Evolutionary conservation across 805 yeast species (phyloP).

Genomic region (Starmerella etchellsii): DNA sequence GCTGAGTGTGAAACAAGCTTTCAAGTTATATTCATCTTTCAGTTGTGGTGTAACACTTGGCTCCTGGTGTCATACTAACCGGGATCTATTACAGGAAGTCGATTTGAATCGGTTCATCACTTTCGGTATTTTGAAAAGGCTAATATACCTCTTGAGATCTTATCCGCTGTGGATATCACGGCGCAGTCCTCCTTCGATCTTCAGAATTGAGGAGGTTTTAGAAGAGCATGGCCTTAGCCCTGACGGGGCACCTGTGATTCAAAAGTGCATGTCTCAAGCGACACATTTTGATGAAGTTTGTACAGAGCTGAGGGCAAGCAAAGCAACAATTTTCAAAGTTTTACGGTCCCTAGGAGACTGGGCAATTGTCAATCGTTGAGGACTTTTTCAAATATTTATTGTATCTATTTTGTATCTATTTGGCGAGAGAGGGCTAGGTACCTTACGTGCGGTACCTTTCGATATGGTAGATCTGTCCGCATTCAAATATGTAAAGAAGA

Average conservation of each 20-base stretch:
- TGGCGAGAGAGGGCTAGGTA: too few relatives aligned
- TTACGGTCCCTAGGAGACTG: constrained; percentile 20
- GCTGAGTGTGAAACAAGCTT: constrained; percentile 29
- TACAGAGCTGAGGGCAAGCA: constrained; percentile 20
- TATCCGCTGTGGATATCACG: constrained; percentile 43
- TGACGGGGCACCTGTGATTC: constrained; percentile 5
- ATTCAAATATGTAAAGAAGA: constrained; percentile 2
- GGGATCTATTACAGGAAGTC: constrained; percentile 42
- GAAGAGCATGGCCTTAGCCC: constrained; percentile 8
- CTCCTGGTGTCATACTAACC: constrained; percentile 70
- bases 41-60: constrained; percentile 65
- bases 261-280: constrained; percentile 12
- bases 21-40: constrained; percentile 62
- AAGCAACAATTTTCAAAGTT: constrained; percentile 15
- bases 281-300: constrained; percentile 19
- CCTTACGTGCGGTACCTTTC: too few relatives aligned
- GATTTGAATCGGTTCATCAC: constrained; percentile 76
- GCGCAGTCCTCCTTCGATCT: constrained; percentile 3
- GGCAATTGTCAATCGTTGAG: constrained; percentile 12
- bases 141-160: constrained; percentile 68
- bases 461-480: constrained; percentile 5
- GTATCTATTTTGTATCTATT: too few relatives aligned
- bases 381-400: too few relatives aligned
- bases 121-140: constrained; percentile 72
- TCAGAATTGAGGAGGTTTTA: constrained; percentile 6